phyloP scores from a whole-genome alignment of 1,284 basidiomycete genomes.

The Vanrija sp. region DNA sequence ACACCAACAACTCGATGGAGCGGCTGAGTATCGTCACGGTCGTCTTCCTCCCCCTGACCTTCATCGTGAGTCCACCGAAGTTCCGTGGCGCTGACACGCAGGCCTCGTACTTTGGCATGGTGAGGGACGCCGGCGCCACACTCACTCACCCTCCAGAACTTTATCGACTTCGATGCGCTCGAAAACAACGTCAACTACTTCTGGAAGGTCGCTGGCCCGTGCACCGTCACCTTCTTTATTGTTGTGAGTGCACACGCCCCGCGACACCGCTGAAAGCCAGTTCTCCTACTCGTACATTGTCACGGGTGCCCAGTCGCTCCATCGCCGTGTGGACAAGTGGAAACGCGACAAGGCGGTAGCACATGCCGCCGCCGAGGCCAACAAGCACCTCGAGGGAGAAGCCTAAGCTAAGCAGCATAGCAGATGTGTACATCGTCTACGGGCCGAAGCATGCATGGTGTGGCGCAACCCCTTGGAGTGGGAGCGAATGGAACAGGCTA shows the following conservation, averaged over 20 bases:
- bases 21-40: slow-evolving; percentile 48
- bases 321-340: slow-evolving; percentile 28
- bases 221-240: slow-evolving; percentile 45
- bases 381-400: too few species aligned
- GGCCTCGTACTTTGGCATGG: slow-evolving; percentile 40
- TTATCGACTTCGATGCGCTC: slow-evolving; percentile 35
- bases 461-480: too few species aligned
- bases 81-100: background rate
- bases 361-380: background rate
- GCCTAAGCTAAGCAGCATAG: too few species aligned
- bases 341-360: slow-evolving; percentile 22
- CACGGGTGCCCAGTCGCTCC: slow-evolving; percentile 26
- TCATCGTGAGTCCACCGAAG: slow-evolving; percentile 19
- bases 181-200: slow-evolving; percentile 40
- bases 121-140: slow-evolving; percentile 4
- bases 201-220: slow-evolving; percentile 46
- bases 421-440: too few species aligned
- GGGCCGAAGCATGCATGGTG: too few species aligned
- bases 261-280: too few species aligned
- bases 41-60: slow-evolving; percentile 43
- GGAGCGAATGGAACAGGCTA: too few species aligned
- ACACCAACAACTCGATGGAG: slow-evolving; percentile 49
- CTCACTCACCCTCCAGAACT: slow-evolving; percentile 26
- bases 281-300: slow-evolving; percentile 43
- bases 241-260: slow-evolving; percentile 6